These are phyloP conservation scores for Mycena capillaripes DNA, from an alignment of 768 basidiomycete genomes.

Conservation along the genomic window DNA sequence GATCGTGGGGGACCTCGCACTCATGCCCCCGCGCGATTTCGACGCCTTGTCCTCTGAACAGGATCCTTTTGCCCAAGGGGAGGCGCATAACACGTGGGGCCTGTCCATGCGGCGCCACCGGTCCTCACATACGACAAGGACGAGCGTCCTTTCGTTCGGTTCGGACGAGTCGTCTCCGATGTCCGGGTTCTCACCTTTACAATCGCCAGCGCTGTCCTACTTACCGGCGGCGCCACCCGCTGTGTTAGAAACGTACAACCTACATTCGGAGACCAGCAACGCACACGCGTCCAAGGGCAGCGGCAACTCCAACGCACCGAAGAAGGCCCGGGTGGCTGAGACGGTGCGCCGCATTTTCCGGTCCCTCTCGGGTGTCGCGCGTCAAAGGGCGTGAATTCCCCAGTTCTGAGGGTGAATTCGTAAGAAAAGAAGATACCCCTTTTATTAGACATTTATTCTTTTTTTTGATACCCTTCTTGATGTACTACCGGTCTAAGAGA, in stretches of 20 bases:
- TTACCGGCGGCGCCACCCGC: neutral
- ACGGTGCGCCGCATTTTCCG: slow-evolving; percentile 19
- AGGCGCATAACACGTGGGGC: slow-evolving; percentile 12
- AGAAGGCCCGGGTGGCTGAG: neutral
- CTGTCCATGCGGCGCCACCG: slow-evolving; percentile 15
- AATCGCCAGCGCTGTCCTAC: neutral
- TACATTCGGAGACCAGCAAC: no score
- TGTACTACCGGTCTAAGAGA: no score
- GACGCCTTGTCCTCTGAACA: neutral
- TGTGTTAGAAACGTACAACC: neutral
- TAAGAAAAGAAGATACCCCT: no score
- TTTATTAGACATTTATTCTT: no score
- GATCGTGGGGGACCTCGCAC: slow-evolving; percentile 12
- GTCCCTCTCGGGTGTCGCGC: neutral
- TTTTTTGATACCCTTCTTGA: no score
- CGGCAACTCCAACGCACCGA: neutral
- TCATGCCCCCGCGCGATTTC: slow-evolving; percentile 14
- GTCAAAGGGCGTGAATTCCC: neutral
- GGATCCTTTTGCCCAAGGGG: neutral
- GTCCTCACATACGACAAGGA: slow-evolving; percentile 12
- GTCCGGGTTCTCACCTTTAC: neutral
- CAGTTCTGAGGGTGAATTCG: no score
- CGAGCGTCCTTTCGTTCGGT: slow-evolving; percentile 29
- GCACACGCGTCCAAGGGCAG: neutral
- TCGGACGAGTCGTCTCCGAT: slow-evolving; percentile 24